These are phyloP conservation scores for Blechomonas ayalai DNA, from an alignment of 208 protist species.

Conservation along the genomic window DNA sequence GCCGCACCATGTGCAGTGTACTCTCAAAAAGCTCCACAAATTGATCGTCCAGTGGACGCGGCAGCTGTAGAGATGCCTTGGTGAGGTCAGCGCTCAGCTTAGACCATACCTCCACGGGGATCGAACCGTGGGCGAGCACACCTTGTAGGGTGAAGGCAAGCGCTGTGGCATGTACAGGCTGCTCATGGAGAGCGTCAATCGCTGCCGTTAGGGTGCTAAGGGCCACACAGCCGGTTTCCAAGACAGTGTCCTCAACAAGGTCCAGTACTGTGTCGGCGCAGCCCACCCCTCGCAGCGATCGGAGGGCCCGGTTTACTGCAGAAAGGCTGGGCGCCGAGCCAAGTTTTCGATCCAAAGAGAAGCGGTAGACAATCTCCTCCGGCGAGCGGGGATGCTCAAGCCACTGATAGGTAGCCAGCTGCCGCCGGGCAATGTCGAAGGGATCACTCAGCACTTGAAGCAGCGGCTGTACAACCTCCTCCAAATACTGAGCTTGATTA, in stretches of 20 bases:
- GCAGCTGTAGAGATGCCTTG: conserved; percentile 29
- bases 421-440: conserved; percentile 48
- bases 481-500: background rate
- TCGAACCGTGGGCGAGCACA: conserved; percentile 3
- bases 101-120: conserved; percentile 24
- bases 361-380: conserved; percentile 47
- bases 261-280: conserved; percentile 22
- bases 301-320: conserved; percentile 35
- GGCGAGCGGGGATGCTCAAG: conserved; percentile 28
- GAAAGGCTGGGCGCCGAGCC: conserved; percentile 45
- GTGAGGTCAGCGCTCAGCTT: conserved; percentile 24
- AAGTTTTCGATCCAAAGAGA: conserved; percentile 53
- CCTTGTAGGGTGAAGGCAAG: conserved; percentile 29
- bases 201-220: conserved; percentile 31
- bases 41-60: conserved; percentile 27
- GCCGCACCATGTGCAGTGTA: conserved; percentile 36
- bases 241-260: conserved; percentile 35
- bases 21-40: conserved; percentile 61
- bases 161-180: conserved; percentile 22
- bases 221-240: conserved; percentile 19
- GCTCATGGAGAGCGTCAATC: conserved; percentile 16
- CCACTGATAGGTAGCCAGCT: conserved; percentile 59
- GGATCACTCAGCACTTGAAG: conserved; percentile 20
- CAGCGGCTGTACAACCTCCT: conserved; percentile 16
- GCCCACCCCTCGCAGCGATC: conserved; percentile 23